phyloP scores from a whole-genome alignment of 2,329 filamentous ascomycete species.

The Trichoderma sp. region DNA sequence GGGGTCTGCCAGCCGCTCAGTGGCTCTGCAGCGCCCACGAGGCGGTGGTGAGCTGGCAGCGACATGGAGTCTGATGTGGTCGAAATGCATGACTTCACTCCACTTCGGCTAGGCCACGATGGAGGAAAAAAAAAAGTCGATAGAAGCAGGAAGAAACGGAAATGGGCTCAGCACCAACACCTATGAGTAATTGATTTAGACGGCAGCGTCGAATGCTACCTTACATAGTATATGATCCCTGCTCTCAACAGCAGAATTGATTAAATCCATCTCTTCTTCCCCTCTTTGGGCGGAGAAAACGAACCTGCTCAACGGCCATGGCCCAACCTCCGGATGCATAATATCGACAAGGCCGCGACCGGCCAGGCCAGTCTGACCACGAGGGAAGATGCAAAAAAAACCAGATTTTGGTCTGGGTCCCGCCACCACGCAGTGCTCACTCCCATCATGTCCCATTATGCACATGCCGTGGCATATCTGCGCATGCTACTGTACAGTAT shows the following conservation, averaged over 20 bases:
- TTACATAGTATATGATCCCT: not conserved
- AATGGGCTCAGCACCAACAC: not conserved
- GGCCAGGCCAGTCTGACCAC: constrained; percentile 25
- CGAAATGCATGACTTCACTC: constrained; percentile 15
- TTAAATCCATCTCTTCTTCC: not conserved
- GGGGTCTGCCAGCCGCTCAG: constrained; percentile 18
- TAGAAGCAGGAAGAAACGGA: not conserved
- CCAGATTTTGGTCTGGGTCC: constrained; percentile 9
- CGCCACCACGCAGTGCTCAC: constrained; percentile 20
- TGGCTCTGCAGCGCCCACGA: constrained; percentile 26
- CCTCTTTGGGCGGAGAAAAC: not conserved
- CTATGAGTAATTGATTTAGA: not conserved
- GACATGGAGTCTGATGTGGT: constrained; percentile 5
- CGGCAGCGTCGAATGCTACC: not conserved
- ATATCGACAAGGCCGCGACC: constrained; percentile 25
- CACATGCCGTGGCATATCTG: constrained; percentile 2
- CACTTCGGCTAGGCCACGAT: constrained; percentile 6
- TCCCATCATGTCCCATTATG: not conserved
- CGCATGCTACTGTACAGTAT: not conserved
- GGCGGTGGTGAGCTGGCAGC: constrained; percentile 29
- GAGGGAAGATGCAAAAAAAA: not conserved
- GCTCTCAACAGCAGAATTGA: not conserved
- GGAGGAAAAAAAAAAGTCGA: constrained; percentile 4
- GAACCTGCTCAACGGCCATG: not conserved
- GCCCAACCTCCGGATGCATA: constrained; percentile 24